Evolutionary conservation across 2,329 filamentous ascomycete genomes (phyloP).

Genomic region (Grosmannia penicillata): DNA sequence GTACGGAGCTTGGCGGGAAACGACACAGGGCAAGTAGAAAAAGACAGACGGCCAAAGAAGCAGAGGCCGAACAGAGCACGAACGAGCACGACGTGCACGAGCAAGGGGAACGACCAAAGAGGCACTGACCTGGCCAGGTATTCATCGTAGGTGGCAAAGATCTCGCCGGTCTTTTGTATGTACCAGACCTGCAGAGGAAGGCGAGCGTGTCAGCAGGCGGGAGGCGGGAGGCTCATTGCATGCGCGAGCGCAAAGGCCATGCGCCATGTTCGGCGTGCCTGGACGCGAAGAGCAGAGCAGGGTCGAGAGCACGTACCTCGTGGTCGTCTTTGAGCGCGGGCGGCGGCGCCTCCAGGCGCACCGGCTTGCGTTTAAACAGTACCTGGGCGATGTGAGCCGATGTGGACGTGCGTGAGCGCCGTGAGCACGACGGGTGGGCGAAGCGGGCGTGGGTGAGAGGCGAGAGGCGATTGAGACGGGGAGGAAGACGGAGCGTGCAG

Average conservation of each 20-base stretch:
- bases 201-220: neutral
- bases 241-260: too few species aligned
- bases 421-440: neutral
- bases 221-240: neutral
- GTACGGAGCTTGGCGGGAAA: too few species aligned
- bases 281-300: neutral
- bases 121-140: slow-evolving; percentile 63
- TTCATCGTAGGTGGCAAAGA: slow-evolving; percentile 78
- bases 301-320: slow-evolving; percentile 46
- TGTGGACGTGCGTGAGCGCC: neutral
- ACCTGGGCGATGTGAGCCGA: slow-evolving; percentile 42
- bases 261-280: too few species aligned
- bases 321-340: slow-evolving; percentile 57
- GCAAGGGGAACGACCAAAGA: neutral
- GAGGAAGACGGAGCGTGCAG: too few species aligned
- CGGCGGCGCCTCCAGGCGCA: slow-evolving; percentile 62
- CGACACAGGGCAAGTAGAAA: neutral
- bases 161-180: slow-evolving; percentile 77
- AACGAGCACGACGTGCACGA: neutral
- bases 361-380: slow-evolving; percentile 89
- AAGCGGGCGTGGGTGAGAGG: neutral
- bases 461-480: too few species aligned
- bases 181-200: slow-evolving; percentile 59
- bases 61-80: neutral
- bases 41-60: neutral